phyloP scores from a whole-genome alignment of 257 asterid genomes.

The Cordia subcordata region DNA sequence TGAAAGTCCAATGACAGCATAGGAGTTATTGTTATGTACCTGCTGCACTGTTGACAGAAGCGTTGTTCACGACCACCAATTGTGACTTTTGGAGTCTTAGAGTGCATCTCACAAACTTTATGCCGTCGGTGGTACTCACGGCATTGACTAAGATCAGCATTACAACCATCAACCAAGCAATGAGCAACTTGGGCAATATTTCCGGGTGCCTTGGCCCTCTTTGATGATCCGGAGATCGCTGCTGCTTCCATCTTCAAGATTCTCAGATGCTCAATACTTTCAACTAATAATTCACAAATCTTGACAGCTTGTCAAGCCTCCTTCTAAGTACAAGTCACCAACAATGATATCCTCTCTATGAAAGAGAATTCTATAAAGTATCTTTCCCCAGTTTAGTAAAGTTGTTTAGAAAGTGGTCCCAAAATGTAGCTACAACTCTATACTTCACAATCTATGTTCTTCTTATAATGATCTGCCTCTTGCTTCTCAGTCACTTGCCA shows the following conservation, averaged over 20 bases:
- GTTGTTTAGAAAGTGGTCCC: neutral
- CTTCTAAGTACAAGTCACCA: constrained; percentile 15
- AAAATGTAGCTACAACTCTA: constrained; percentile 3
- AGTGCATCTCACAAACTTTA: constrained; percentile 83
- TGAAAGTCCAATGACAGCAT: neutral
- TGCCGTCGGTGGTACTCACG: constrained; percentile 89
- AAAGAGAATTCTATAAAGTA: neutral
- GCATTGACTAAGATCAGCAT: constrained; percentile 70
- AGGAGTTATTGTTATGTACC: constrained; percentile 35
- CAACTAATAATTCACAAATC: neutral
- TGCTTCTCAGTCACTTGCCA: constrained; percentile 8
- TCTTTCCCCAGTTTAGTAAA: no score
- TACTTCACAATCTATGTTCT: constrained; percentile 10
- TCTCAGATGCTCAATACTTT: constrained; percentile 5
- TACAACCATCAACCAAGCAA: constrained; percentile 88
- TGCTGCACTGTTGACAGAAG: constrained; percentile 97
- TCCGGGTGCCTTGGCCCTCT: constrained; percentile 65
- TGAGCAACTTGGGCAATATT: constrained; percentile 39
- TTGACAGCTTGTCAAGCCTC: constrained; percentile 1
- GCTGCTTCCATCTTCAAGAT: constrained; percentile 54
- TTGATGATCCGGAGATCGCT: constrained; percentile 52
- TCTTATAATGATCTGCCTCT: constrained; percentile 6
- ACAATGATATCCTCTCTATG: neutral
- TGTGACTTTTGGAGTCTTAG: constrained; percentile 70
- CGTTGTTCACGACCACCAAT: constrained; percentile 74